A percentile compares a stretch with the other conserved stretches of the same genome.
Conservation (phyloP, 495 filamentous ascomycete genomes). For the Penicillium egyptiacum region DNA sequence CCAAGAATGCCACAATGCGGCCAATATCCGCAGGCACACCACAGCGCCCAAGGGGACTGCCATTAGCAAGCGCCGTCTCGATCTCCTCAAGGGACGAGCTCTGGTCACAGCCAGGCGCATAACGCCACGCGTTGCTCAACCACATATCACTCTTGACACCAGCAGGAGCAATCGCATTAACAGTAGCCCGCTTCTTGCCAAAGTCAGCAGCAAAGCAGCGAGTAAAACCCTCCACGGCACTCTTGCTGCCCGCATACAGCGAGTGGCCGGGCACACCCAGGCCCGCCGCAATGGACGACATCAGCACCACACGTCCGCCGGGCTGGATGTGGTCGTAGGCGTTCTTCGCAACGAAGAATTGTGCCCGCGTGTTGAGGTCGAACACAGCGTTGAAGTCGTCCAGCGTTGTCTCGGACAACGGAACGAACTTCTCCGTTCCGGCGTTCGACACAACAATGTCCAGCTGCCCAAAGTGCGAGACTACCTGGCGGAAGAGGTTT, state of each 20-base stretch:
- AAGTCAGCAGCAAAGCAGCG: slow-evolving; percentile 73
- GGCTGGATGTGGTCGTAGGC: slow-evolving; percentile 66
- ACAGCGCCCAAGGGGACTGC: slow-evolving; percentile 53
- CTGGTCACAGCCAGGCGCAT: slow-evolving; percentile 52
- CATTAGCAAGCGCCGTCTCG: slow-evolving; percentile 40
- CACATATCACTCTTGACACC: slow-evolving; percentile 83
- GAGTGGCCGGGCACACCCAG: slow-evolving; percentile 69
- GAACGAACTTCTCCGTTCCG: slow-evolving; percentile 50
- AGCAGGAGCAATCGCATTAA: slow-evolving; percentile 73
- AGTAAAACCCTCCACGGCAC: slow-evolving; percentile 75
- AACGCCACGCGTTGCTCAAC: slow-evolving; percentile 63
- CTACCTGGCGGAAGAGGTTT: slow-evolving; percentile 61
- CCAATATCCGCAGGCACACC: slow-evolving; percentile 59
- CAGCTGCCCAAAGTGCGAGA: slow-evolving; percentile 65
- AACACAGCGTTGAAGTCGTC: slow-evolving; percentile 77
- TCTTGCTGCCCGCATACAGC: slow-evolving; percentile 75
- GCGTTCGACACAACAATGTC: slow-evolving; percentile 70
- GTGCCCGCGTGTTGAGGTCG: slow-evolving; percentile 70
- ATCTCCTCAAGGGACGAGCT: slow-evolving; percentile 42
- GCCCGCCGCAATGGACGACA: slow-evolving; percentile 55
- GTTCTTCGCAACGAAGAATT: slow-evolving; percentile 82
- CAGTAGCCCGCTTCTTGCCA: slow-evolving; percentile 69
- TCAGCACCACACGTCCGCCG: slow-evolving; percentile 64
- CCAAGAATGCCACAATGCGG: slow-evolving; percentile 56
- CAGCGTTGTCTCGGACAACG: slow-evolving; percentile 65